phyloP scores from a whole-genome alignment of 2,329 filamentous ascomycete genomes.

The Aureobasidium sp. region DNA sequence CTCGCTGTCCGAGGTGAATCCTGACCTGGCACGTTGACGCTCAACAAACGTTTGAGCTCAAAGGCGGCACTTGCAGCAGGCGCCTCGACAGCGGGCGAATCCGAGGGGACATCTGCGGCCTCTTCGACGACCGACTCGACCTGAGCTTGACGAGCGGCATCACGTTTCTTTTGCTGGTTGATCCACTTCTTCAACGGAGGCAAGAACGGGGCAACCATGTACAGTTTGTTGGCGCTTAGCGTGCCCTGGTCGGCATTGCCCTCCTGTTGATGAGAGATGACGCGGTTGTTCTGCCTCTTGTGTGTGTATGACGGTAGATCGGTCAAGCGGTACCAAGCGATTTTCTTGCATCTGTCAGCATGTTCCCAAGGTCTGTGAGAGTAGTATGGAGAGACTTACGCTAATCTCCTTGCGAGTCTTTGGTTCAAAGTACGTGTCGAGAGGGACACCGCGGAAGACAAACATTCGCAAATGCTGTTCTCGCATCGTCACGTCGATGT shows the following conservation, averaged over 20 bases:
- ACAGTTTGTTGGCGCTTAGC: constrained; percentile 76
- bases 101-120: constrained; percentile 12
- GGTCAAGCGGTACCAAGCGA: constrained; percentile 85
- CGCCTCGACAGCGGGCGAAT: constrained; percentile 7
- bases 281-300: constrained; percentile 47
- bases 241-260: constrained; percentile 37
- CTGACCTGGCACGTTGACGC: constrained; percentile 20
- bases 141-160: constrained; percentile 26
- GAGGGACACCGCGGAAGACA: constrained; percentile 80
- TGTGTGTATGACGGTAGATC: constrained; percentile 77
- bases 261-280: constrained; percentile 38
- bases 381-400: constrained; percentile 20
- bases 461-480: constrained; percentile 91
- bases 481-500: constrained; percentile 81
- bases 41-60: constrained; percentile 44
- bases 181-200: constrained; percentile 85
- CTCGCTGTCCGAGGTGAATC: constrained; percentile 26
- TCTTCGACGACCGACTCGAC: constrained; percentile 9
- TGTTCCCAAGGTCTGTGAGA: background rate
- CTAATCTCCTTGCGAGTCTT: constrained; percentile 95
- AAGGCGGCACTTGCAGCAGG: constrained; percentile 17
- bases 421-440: constrained; percentile 80
- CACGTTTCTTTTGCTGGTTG: constrained; percentile 68
- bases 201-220: constrained; percentile 94
- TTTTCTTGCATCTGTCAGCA: constrained; percentile 44